A percentile compares a stretch with the other conserved stretches of the same genome.
These are phyloP conservation scores for Fusarium succisae DNA, from an alignment of 2,329 filamentous ascomycete genomes.

Conservation along the genomic window DNA sequence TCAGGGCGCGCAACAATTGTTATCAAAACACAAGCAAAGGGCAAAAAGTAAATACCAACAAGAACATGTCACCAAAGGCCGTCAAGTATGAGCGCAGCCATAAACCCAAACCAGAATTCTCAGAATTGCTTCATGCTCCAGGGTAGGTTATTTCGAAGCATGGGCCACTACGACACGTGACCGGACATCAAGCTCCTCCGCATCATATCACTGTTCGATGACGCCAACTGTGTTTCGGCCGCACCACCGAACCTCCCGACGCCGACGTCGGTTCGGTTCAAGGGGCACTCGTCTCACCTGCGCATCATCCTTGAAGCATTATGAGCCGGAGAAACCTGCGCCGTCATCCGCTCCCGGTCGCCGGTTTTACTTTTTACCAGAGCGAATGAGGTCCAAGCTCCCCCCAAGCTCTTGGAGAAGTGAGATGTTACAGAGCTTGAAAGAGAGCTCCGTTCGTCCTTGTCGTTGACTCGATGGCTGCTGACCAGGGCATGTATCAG, in stretches of 20 bases:
- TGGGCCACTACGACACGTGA: background rate
- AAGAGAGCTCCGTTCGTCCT: conserved; percentile 27
- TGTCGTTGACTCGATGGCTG: conserved; percentile 11
- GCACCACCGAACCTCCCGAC: conserved; percentile 5
- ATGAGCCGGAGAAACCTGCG: conserved; percentile 26
- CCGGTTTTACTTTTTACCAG: background rate
- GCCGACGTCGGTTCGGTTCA: conserved; percentile 18
- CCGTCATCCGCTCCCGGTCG: conserved; percentile 8
- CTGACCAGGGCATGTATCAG: conserved; percentile 8
- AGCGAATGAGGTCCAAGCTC: conserved; percentile 17
- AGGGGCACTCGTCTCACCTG: conserved; percentile 6
- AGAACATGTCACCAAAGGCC: background rate
- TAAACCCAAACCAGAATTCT: background rate
- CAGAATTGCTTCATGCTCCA: background rate
- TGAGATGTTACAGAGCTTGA: conserved; percentile 30
- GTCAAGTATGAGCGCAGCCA: background rate
- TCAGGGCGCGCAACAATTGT: background rate
- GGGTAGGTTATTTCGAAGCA: accelerated
- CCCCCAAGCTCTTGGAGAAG: conserved; percentile 2
- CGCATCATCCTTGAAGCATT: conserved; percentile 4
- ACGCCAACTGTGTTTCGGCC: conserved; percentile 17
- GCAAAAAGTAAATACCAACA: background rate
- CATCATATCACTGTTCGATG: conserved; percentile 30
- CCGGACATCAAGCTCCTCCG: background rate
- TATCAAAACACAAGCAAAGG: background rate